Percentiles rank a stretch among this genome's conserved stretches.
Conservation (phyloP, 2,329 filamentous ascomycete genomes). For the Chaetoscypha palmicola region DNA sequence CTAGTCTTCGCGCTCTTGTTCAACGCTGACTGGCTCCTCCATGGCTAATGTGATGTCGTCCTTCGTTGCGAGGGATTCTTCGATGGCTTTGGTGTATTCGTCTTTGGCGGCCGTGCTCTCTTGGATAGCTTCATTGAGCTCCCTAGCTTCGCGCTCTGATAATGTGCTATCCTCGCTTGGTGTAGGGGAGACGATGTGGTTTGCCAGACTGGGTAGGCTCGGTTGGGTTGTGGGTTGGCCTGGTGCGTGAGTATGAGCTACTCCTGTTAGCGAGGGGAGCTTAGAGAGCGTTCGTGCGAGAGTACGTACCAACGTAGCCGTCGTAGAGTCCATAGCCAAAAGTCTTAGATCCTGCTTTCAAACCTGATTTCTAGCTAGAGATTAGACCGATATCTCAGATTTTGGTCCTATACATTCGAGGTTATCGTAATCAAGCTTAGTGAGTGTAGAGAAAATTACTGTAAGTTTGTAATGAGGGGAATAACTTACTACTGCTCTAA, state of each 20-base stretch:
- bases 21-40: too few relatives aligned
- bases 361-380: constrained; percentile 64
- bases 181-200: neutral
- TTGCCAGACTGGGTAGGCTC: too few relatives aligned
- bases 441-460: too few relatives aligned
- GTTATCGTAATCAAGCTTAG: too few relatives aligned
- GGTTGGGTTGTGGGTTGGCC: too few relatives aligned
- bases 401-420: constrained; percentile 53
- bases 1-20: too few relatives aligned
- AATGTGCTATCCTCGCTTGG: neutral
- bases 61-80: too few relatives aligned
- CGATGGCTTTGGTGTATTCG: too few relatives aligned
- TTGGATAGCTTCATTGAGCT: neutral
- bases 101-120: neutral
- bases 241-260: too few relatives aligned
- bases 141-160: neutral
- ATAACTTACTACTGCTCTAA: constrained; percentile 9
- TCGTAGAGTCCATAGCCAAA: constrained; percentile 12
- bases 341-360: constrained; percentile 67
- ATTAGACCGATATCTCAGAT: constrained; percentile 72
- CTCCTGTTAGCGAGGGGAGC: constrained; percentile 9
- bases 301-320: constrained; percentile 9
- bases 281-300: too few relatives aligned
- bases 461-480: neutral
- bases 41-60: too few relatives aligned